Evolutionary conservation across 148 eudicot genomes (phyloP), one percentile per base, ranked within the genome.

Genomic region (Dianthus caryophyllus): DNA sequence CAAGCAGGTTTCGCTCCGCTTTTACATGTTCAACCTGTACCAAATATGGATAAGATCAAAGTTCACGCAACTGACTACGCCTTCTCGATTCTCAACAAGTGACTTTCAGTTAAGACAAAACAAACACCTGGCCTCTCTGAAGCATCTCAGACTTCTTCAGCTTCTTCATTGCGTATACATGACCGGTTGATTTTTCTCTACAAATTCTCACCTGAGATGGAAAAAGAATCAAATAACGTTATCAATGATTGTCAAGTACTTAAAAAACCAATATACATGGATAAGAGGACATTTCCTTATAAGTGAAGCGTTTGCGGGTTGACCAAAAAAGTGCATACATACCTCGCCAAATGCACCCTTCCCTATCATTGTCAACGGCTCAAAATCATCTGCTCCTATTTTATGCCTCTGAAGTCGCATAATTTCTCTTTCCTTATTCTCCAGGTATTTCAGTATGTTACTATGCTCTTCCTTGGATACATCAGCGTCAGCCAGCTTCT

Each of bases 311-410:
- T n/a, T n/a, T n/a, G n/a, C n/a, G n/a, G 57, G 29, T 53, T 4
- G 16, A 25, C 31, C 30, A 47, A 29, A 27, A 36, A 10, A 66
- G n/a, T 66, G 43, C 58, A 63, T 49, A 26, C 61, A 53, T 71
- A 89, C 98, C 96, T 93, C 98, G 25, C 98, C 98, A 80, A 93
- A 93, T 71, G 98, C 98, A 77, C 98, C 98, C 87, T 93, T 93
- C 59, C 98, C 98, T 64, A 93, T 93, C 92, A 93, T 90, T 56
- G 98, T 93, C 75, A 93, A 75, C 7, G 88, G 95, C 76, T 93
- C 98, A 82, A 93, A 93, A 83, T 93, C 98, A 74, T 90, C 96
- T 48, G 96, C 81, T 30, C 98, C 98, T 94, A 93, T 93, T 83
- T 93, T 93, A 76, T 88, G 98, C 85, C 96, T 93, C 82, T 89